Percentiles rank a stretch among this genome's conserved stretches.
Conservation (phyloP, 2,329 filamentous ascomycete species). For the Ramularia endophylla region DNA sequence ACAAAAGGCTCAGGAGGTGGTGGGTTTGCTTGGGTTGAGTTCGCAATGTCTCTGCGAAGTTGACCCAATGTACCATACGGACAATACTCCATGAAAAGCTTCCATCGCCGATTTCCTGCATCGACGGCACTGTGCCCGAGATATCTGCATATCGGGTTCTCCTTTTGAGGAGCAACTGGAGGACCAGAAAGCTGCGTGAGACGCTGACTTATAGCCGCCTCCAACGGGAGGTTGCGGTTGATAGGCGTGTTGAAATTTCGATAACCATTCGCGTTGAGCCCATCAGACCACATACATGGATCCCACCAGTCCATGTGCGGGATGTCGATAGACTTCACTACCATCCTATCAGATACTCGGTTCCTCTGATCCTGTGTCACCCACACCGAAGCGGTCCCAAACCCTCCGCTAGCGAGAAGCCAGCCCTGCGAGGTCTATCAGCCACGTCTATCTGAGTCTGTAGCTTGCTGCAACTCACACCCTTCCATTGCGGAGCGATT, state of each 20-base stretch:
- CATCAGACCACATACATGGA: neutral
- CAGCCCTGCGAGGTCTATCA: too few species aligned
- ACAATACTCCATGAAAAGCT: constrained; percentile 2
- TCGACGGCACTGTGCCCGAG: neutral
- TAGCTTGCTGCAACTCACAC: too few species aligned
- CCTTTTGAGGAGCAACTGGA: too few species aligned
- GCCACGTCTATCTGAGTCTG: too few species aligned
- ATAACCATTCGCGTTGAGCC: neutral
- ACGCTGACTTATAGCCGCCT: neutral
- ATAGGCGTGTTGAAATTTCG: neutral
- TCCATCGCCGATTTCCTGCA: neutral
- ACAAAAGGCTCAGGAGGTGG: constrained; percentile 3
- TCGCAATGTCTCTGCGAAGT: neutral
- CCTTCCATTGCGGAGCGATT: too few species aligned
- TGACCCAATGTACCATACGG: neutral
- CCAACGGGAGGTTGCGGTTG: neutral
- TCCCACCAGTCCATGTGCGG: neutral
- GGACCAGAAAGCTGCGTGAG: neutral
- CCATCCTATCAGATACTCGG: too few species aligned
- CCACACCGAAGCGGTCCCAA: too few species aligned
- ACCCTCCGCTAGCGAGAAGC: too few species aligned
- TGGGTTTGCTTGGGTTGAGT: too few species aligned
- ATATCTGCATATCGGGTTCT: too few species aligned
- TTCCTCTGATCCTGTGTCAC: too few species aligned
- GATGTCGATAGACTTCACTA: too few species aligned